These are phyloP conservation scores for Eucalyptus polyanthemos DNA, from an alignment of 345 rosid species.

Conservation along the genomic window DNA sequence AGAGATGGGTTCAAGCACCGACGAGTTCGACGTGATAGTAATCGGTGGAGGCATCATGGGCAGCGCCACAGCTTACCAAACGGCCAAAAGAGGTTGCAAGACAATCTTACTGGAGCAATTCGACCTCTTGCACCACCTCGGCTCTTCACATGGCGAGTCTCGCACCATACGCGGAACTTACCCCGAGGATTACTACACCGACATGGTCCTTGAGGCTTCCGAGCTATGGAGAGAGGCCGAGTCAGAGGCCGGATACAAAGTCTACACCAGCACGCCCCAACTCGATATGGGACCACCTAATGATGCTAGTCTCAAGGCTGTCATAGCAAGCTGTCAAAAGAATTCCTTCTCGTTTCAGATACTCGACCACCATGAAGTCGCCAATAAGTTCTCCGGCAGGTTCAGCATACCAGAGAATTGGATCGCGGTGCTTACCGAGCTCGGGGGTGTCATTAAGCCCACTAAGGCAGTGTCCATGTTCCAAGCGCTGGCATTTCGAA, in stretches of 20 bases:
- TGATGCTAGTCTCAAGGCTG: conserved; percentile 23
- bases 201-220: conserved; percentile 38
- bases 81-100: conserved; percentile 50
- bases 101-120: conserved; percentile 72
- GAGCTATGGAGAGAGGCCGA: conserved; percentile 62
- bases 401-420: conserved; percentile 55
- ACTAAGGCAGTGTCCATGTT: conserved; percentile 92
- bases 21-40: conserved; percentile 42
- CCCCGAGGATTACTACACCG: conserved; percentile 61
- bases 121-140: conserved; percentile 81
- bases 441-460: conserved; percentile 79
- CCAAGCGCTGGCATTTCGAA: conserved; percentile 42
- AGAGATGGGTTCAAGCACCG: not conserved
- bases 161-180: conserved; percentile 77
- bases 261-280: conserved; percentile 58
- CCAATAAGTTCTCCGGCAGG: conserved; percentile 27
- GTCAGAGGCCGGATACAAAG: conserved; percentile 66
- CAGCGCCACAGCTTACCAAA: conserved; percentile 66
- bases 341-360: conserved; percentile 18
- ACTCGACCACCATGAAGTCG: conserved; percentile 13
- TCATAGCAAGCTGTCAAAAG: conserved; percentile 33
- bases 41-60: conserved; percentile 86
- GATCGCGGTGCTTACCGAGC: conserved; percentile 41
- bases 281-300: conserved; percentile 62
- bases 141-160: conserved; percentile 97